Base-by-base conservation (phyloP, 768 basidiomycete species). In the Aureoboletus auriporus region DNA sequence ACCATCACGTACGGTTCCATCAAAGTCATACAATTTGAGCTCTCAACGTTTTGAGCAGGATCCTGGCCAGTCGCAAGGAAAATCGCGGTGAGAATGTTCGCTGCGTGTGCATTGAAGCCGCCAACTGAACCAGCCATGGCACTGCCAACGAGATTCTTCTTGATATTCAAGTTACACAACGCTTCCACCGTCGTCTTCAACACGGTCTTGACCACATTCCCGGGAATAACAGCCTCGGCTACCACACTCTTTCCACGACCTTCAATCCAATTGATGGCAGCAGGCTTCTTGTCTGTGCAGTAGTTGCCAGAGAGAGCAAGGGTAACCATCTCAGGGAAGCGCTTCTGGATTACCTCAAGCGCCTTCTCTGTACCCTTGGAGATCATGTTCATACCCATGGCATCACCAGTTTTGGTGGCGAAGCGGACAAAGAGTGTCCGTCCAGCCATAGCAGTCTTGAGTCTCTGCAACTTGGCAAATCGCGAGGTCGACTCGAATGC, bases 371-470 rank as follows among this genome's bases (percentile, higher is more conserved):
- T 93, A 3, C 94, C 96, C 71, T 99, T 99, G 8, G 88, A 90
- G 63, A 98, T 96, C 96, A 98, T 99, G 75, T 99, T 99, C 96
- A 99, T 99, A 14, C 96, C 96, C 95, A 98, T 99, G 36, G 96
- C 95, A 61, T 98, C 95, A 28, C 94, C 96, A 0, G 96, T 98
- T 46, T 82, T 84, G 12, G 93, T 96, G 50, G 89, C 88, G 62
- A 99, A 97, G 40, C 96, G 82, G 20, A 97, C 84, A 64, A 84
- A 99, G 34, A 99, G 72, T 34, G 93, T 95, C 36, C 96, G 80
- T 6, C 96, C 96, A 6, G 96, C 96, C 66, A 98, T 72, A 5
- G 86, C 89, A 40, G 84, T 84, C 77, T 95, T 95, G 58, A 98
- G 73, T 47, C 76, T 77, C 69, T 86, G 83, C 43, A 99, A 68